These are phyloP conservation scores for Myrica gale DNA, from an alignment of 306 rosid species.

Conservation along the genomic window DNA sequence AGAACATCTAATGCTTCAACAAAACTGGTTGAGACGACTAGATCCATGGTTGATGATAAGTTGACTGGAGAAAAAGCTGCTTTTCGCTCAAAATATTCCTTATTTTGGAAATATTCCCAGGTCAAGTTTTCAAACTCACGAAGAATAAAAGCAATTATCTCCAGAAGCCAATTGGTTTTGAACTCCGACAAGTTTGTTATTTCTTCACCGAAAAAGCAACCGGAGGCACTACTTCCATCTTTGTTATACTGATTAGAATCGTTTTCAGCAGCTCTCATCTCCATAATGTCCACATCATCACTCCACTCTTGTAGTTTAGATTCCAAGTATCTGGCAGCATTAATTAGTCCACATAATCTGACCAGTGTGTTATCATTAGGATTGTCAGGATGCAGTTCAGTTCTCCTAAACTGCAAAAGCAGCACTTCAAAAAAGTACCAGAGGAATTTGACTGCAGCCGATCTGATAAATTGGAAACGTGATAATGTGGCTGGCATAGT, in stretches of 20 bases:
- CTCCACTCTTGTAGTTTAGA: conserved; percentile 62
- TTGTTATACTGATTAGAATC: conserved; percentile 35
- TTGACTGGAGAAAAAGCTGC: conserved; percentile 23
- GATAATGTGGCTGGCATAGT: conserved; percentile 51
- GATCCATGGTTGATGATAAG: conserved; percentile 32
- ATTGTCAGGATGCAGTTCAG: conserved; percentile 37
- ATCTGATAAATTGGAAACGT: conserved; percentile 51
- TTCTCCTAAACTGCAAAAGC: conserved; percentile 50
- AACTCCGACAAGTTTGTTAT: conserved; percentile 60
- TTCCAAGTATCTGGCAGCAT: conserved; percentile 61
- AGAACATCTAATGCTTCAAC: conserved; percentile 53
- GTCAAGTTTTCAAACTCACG: conserved; percentile 61
- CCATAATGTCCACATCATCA: conserved; percentile 60
- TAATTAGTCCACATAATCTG: conserved; percentile 50
- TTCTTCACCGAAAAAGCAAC: conserved; percentile 60
- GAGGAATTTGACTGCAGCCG: conserved; percentile 59
- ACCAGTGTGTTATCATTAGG: conserved; percentile 38
- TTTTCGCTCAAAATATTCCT: conserved; percentile 37
- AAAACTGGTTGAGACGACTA: conserved; percentile 44
- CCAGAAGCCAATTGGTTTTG: conserved; percentile 69
- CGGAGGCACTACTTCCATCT: conserved; percentile 22
- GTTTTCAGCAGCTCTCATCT: conserved; percentile 64
- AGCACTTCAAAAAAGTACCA: conserved; percentile 68
- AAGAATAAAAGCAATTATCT: conserved; percentile 56
- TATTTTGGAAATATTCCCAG: conserved; percentile 51